These are phyloP conservation scores for Arctostaphylos glauca DNA, from an alignment of 148 eudicot species.

Conservation along the genomic window DNA sequence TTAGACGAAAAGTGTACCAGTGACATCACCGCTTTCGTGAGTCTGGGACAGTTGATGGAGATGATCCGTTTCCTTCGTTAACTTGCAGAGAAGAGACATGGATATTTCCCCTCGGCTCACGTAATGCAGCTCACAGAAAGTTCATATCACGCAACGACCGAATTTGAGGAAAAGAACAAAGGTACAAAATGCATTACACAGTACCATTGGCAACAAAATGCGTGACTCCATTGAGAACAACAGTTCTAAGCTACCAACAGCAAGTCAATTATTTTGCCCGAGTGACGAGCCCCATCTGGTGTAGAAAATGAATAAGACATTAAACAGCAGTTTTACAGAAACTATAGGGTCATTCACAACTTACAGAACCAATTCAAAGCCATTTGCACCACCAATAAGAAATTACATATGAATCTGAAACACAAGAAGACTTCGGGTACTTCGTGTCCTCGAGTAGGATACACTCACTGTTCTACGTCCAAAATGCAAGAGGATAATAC, in stretches of 20 bases:
- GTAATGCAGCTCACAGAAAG: too few relatives aligned
- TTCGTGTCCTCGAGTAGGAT: conserved; percentile 16
- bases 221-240: neutral
- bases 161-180: too few relatives aligned
- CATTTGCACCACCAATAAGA: conserved; percentile 23
- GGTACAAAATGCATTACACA: too few relatives aligned
- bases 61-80: too few relatives aligned
- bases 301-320: neutral
- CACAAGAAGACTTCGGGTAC: conserved; percentile 21
- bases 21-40: too few relatives aligned
- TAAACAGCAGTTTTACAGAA: conserved; percentile 17
- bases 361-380: conserved; percentile 21
- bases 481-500: conserved; percentile 21
- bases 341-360: conserved; percentile 11
- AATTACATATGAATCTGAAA: conserved; percentile 41
- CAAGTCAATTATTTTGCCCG: neutral
- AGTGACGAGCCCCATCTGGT: neutral
- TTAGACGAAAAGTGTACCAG: too few relatives aligned
- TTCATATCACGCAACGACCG: too few relatives aligned
- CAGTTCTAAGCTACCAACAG: neutral
- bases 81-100: too few relatives aligned
- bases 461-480: conserved; percentile 24
- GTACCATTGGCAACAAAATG: neutral
- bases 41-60: too few relatives aligned
- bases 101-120: too few relatives aligned